Conservation (phyloP, 495 filamentous ascomycete species). For the Neurospora sp. region DNA sequence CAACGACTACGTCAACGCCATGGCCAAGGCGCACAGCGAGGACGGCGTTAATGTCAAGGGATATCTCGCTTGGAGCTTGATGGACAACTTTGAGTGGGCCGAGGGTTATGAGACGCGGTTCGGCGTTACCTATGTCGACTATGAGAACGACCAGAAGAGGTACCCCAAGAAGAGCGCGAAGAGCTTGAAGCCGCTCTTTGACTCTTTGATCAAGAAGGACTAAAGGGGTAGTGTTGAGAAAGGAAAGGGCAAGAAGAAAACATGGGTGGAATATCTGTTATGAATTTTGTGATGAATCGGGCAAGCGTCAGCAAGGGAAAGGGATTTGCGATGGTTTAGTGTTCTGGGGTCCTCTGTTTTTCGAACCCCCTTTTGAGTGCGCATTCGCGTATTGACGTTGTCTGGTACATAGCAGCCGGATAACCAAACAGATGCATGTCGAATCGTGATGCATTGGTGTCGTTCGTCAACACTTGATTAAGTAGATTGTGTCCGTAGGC, state of each 20-base stretch:
- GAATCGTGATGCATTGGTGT: not conserved
- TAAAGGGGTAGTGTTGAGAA: slow-evolving; percentile 1
- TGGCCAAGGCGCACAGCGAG: slow-evolving; percentile 54
- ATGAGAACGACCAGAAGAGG: slow-evolving; percentile 62
- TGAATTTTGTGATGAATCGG: not conserved
- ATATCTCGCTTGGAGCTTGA: slow-evolving; percentile 65
- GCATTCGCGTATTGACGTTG: not conserved
- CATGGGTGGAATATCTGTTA: slow-evolving; percentile 1
- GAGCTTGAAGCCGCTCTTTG: slow-evolving; percentile 54
- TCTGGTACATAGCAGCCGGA: not conserved
- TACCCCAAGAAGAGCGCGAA: slow-evolving; percentile 71
- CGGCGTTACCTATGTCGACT: slow-evolving; percentile 70
- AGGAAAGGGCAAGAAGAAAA: not conserved
- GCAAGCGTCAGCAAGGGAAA: not conserved
- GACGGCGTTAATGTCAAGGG: slow-evolving; percentile 63
- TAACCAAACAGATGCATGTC: not conserved
- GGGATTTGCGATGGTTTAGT: not conserved
- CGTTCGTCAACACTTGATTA: not conserved
- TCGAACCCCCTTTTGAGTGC: not conserved
- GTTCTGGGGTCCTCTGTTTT: not conserved
- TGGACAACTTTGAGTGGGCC: slow-evolving; percentile 65
- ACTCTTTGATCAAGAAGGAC: slow-evolving; percentile 42
- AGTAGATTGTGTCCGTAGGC: not conserved
- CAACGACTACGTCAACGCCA: slow-evolving; percentile 58
- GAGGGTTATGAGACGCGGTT: slow-evolving; percentile 81